Evolutionary conservation across 306 rosid species (phyloP), one percentile per base, ranked within the genome.

Genomic region (Adenanthera pavonina): DNA sequence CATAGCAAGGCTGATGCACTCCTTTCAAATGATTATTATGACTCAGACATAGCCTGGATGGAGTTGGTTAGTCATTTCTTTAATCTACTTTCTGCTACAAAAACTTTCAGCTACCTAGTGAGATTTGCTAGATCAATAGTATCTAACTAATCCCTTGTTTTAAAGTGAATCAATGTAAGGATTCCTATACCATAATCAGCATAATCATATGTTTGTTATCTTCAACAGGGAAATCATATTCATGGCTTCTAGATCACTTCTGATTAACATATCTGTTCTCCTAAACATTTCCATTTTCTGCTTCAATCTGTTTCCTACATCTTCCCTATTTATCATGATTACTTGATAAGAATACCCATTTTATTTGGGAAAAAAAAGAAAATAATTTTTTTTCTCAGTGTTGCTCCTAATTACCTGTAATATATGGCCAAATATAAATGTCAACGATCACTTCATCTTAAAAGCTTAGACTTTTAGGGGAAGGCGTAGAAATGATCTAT

Each of bases 31-130:
- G 94, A 95, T 70, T 92, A 95, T 86, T 93, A 95, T 83, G 90
- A 89, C 51, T 95, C 99, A 4, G 98, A 93, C 82, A 82, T 95
- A 61, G 95, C 97, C 35, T 95, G 99, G 99, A 90, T 93, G 94
- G 89, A 88, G 80, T 88, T 95, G 99, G 99, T 95, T 81, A 76
- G 98, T 93, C 48, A 12, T 80, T 74, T 82, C 64, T 77, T 64
- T 54, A 20, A 48, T 78, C 60, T 75, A 43, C 74, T 69, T 75
- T 68, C 52, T 67, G 68, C 69, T 75, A 62, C 49, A 53, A 57
- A 4, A 74, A 33, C 53, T 12, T 52, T 74, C n/a, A 44, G 25
- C 41, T 54, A 78, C 57, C 49, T 52, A n/a, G 69, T 61, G 41
- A 72, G 53, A 70, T 30, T 60, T 43, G 52, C 6, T 4, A 41